phyloP scores from a whole-genome alignment of 2,329 filamentous ascomycete species.

The Neofusicoccum laricinum region DNA sequence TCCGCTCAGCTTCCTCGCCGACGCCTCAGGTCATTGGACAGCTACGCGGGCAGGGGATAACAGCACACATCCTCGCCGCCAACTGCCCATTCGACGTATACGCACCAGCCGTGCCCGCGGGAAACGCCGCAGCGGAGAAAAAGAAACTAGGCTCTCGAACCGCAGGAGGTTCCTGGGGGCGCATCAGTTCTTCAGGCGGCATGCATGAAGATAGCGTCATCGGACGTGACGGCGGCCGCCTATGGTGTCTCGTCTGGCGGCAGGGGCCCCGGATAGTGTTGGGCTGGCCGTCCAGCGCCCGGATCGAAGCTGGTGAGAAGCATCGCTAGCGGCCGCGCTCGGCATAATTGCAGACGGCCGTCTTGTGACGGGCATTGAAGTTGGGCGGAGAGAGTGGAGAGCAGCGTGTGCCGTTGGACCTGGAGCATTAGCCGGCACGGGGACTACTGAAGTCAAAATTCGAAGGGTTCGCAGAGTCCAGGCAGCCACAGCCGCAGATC shows the following conservation, averaged over 20 bases:
- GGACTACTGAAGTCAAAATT: not conserved
- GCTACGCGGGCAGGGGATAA: not conserved
- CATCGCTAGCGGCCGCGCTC: not conserved
- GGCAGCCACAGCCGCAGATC: constrained; percentile 6
- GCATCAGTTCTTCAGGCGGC: not conserved
- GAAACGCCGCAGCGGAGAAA: not conserved
- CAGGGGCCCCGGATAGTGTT: not conserved
- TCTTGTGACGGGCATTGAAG: constrained; percentile 6
- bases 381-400: not conserved
- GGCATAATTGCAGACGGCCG: not conserved
- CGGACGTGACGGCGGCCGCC: not conserved
- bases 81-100: not conserved
- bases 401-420: not conserved
- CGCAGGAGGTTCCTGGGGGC: not conserved
- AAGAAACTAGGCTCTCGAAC: not conserved
- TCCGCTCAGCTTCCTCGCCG: not conserved
- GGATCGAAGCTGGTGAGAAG: not conserved
- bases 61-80: not conserved
- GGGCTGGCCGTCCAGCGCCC: not conserved
- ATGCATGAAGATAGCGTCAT: constrained; percentile 14
- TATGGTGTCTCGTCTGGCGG: not conserved
- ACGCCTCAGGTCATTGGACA: not conserved
- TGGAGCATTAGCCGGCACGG: too few species aligned
- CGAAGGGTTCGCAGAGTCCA: not conserved
- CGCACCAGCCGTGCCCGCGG: not conserved